A percentile compares a stretch with the other conserved stretches of the same genome.
Evolutionary conservation across 164 flowering plant species (phyloP).

Genomic region (Liquidambar formosana): DNA sequence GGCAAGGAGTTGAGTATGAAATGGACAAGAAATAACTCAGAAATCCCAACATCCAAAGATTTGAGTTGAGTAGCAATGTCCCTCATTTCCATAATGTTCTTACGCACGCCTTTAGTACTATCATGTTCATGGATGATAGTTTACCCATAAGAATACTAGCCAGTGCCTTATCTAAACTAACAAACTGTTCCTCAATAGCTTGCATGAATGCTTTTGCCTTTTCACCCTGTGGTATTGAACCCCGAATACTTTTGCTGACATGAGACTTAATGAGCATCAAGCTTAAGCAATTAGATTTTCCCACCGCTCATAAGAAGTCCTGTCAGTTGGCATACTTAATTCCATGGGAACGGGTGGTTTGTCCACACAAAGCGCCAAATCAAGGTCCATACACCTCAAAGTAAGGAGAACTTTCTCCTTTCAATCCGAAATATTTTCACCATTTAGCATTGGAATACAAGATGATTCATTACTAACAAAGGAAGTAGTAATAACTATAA

Average conservation of each 20-base stretch:
- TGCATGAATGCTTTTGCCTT: too few species aligned
- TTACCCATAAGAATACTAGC: background rate
- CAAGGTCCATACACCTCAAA: background rate
- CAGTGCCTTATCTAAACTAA: background rate
- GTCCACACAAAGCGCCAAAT: background rate
- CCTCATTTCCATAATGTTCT: background rate
- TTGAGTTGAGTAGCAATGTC: background rate
- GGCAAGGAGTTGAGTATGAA: too few species aligned
- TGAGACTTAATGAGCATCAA: conserved; percentile 1
- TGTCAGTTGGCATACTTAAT: background rate
- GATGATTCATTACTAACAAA: background rate
- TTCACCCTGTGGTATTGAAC: too few species aligned
- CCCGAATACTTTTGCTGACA: background rate
- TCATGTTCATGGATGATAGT: background rate
- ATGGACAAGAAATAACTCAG: background rate
- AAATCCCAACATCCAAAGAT: background rate
- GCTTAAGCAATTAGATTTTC: background rate
- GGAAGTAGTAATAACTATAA: background rate
- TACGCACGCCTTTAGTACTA: too few species aligned
- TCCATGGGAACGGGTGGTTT: background rate
- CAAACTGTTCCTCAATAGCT: background rate
- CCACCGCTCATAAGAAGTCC: background rate
- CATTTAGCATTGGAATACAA: background rate
- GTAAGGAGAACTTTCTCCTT: background rate
- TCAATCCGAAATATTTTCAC: background rate